Evolutionary conservation across 441 rosid species (phyloP).

Genomic region (Populus hybrid): DNA sequence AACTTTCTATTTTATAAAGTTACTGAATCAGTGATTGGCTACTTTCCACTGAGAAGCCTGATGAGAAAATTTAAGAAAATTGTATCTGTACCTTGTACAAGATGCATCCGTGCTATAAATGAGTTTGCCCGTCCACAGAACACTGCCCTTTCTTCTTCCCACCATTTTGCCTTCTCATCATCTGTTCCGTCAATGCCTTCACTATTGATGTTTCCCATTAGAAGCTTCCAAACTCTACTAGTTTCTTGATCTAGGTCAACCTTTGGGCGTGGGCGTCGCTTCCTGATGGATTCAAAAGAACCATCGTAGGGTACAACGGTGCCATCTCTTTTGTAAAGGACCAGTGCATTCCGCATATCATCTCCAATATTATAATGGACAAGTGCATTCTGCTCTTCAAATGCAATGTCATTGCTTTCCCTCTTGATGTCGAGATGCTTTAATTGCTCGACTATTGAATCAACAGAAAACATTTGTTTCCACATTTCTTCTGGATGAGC

Average conservation of each 20-base stretch:
- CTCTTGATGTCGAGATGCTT: conserved; percentile 40
- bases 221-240: conserved; percentile 74
- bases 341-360: conserved; percentile 47
- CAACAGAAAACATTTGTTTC: conserved; percentile 27
- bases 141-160: conserved; percentile 85
- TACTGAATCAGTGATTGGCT: neutral
- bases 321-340: conserved; percentile 46
- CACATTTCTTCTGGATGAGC: conserved; percentile 31
- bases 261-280: conserved; percentile 62
- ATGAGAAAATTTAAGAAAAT: conserved; percentile 15
- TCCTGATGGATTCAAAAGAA: conserved; percentile 41
- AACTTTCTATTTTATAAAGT: neutral
- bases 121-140: conserved; percentile 77
- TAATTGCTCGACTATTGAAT: conserved; percentile 42
- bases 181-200: conserved; percentile 51
- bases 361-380: conserved; percentile 38
- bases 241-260: conserved; percentile 93
- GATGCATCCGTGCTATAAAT: conserved; percentile 95
- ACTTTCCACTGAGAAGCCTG: neutral
- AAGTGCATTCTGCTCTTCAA: conserved; percentile 44
- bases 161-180: conserved; percentile 66
- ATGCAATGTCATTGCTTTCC: conserved; percentile 25
- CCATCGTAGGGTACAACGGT: conserved; percentile 50
- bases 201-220: conserved; percentile 61
- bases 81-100: conserved; percentile 72